Base-by-base conservation (phyloP, 2,329 filamentous ascomycete genomes). In the Graphilbum ipis-grandicollis region DNA sequence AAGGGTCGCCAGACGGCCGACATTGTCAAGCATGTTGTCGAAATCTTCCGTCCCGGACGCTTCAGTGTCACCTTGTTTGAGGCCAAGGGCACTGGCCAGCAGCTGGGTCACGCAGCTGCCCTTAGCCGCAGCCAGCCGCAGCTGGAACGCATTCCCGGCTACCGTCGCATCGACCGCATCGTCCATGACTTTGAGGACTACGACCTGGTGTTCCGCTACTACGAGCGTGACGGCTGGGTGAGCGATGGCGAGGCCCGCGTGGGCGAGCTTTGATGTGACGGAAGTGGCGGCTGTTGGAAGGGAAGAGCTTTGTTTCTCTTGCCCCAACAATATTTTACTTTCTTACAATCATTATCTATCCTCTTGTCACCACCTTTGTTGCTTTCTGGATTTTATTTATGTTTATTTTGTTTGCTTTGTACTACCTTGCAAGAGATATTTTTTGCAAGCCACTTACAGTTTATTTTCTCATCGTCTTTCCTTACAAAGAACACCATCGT, bases 151-250 rank as follows among this genome's bases (percentile, higher is more conserved):
- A 80, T 98, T 47, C 66, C 72, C 42, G 90, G 90, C 2, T 98
- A 98, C 55, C 73, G 79, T 42, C 74, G 90, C 17, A 71, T 94
- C 37, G 90, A 98, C 56, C 79, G 86, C 38, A 94, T 98, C 46
- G 84, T 98, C 35, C 90, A 98, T 56, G 86, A 96, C 51, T 77
- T 98, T 48, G 88, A 98, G 52, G 90, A 92, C 37, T 98, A 98
- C 52, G 86, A 96, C 55, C 66, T 98, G 28, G 79, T 98, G 33
- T 98, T 98, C 62, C 74, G 88, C 41, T 94, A 92, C 65, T 98
- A 93, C 53, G 86, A 96, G 63, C 74, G 83, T 41, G 75, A 93
- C 46, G 88, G 80, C 49, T 96, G 71, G 70, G 54, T 58, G 34
- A 68, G 68, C 10, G 59, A 62, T 10, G 65, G 65, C 43, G 56